Evolutionary conservation across 169 alveolate species (phyloP).

Genomic region (Eimeria tenella): DNA sequence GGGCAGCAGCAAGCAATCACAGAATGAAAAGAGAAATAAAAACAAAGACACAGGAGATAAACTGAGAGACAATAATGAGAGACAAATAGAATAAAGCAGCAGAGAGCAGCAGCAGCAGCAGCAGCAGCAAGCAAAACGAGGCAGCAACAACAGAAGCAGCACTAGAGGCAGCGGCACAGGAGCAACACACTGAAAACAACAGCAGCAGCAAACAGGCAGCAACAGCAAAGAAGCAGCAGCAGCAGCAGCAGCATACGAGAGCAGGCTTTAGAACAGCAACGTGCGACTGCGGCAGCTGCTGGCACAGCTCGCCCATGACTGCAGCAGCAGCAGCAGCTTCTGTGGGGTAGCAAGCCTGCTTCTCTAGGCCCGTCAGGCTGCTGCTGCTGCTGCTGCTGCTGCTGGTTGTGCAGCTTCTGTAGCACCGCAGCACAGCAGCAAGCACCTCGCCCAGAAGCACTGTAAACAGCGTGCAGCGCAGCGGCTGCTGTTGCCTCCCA

Average conservation of each 20-base stretch:
- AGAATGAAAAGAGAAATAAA: neutral
- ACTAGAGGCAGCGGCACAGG: constrained; percentile 8
- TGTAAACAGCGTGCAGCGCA: neutral
- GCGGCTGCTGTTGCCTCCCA: constrained; percentile 5
- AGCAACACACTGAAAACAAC: neutral
- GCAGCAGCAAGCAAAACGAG: no score
- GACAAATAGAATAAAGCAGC: no score
- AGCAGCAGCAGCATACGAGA: constrained; percentile 29
- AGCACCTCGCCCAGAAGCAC: constrained; percentile 41
- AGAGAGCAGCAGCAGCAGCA: neutral
- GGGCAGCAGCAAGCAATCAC: neutral
- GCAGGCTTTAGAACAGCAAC: constrained; percentile 12
- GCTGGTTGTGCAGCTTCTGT: constrained; percentile 17
- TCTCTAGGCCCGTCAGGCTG: neutral
- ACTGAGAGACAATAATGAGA: no score
- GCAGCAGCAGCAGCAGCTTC: constrained; percentile 57
- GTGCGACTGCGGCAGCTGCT: neutral
- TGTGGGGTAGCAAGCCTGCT: neutral
- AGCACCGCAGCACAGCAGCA: constrained; percentile 31
- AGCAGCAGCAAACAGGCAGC: constrained; percentile 4
- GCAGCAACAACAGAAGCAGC: neutral
- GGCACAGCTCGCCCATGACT: neutral
- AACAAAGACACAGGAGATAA: neutral
- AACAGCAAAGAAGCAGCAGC: neutral
- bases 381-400: neutral